Conservation (phyloP, 2,329 filamentous ascomycete genomes). For the Coniella lustricola region DNA sequence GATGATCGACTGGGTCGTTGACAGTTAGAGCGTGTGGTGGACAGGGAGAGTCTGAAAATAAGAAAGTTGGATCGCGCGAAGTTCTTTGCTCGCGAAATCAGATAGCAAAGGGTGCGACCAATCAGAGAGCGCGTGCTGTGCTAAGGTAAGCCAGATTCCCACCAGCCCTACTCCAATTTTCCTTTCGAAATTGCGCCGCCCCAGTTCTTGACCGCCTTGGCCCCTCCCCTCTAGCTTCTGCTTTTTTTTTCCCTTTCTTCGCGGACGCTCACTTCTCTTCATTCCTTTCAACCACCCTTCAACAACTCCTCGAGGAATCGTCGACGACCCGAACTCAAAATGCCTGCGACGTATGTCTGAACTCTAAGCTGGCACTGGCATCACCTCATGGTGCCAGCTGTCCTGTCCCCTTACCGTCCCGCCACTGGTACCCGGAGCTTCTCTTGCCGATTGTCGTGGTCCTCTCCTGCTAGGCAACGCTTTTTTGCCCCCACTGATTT, state of each 20-base stretch:
- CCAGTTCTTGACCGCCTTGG: neutral
- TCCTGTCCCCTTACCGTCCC: constrained; percentile 15
- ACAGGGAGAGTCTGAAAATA: constrained; percentile 3
- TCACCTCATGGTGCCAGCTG: constrained; percentile 6
- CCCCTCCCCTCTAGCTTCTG: neutral
- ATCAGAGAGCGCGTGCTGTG: neutral
- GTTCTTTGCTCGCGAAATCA: constrained; percentile 2
- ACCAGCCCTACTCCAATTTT: constrained; percentile 11
- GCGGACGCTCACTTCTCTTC: constrained; percentile 22
- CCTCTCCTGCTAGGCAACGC: constrained; percentile 64
- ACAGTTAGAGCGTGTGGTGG: constrained; percentile 15
- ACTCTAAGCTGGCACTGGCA: constrained; percentile 19
- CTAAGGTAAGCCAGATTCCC: constrained; percentile 7
- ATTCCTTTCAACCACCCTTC: constrained; percentile 9
- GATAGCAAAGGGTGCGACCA: constrained; percentile 3
- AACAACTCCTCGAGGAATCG: constrained; percentile 6
- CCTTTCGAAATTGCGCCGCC: constrained; percentile 9
- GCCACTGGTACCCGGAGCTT: constrained; percentile 41
- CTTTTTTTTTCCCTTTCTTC: constrained; percentile 2
- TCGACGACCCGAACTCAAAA: constrained; percentile 25
- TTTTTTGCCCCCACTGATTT: constrained; percentile 20
- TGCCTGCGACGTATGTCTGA: constrained; percentile 22
- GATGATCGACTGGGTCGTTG: constrained; percentile 19
- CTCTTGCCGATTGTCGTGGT: constrained; percentile 70
- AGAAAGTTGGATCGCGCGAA: constrained; percentile 4